These are phyloP conservation scores for Colletotrichum paranaense DNA, from an alignment of 2,329 filamentous ascomycete species.

Conservation along the genomic window DNA sequence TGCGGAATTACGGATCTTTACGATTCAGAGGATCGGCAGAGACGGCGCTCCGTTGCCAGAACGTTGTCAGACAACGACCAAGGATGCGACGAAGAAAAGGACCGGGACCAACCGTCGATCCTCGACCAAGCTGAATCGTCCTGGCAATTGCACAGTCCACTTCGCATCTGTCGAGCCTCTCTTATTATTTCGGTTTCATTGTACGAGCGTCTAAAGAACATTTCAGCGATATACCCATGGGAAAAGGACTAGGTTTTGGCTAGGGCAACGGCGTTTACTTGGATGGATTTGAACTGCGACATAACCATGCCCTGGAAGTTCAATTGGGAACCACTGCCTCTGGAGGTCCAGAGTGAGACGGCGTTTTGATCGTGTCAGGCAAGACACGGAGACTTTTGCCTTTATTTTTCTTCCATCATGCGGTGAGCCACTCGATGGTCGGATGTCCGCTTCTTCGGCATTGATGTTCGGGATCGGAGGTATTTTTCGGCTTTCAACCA, in stretches of 20 bases:
- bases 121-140: neutral
- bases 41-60: constrained; percentile 24
- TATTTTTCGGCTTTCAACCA: neutral
- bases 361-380: constrained; percentile 8
- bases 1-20: constrained; percentile 11
- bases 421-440: neutral
- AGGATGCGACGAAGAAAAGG: constrained; percentile 34
- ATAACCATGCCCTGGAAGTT: neutral
- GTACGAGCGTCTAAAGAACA: neutral
- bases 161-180: neutral
- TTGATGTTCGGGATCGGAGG: neutral
- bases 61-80: constrained; percentile 30
- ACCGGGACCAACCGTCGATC: neutral
- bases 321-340: neutral
- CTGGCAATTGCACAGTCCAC: neutral
- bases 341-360: neutral
- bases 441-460: too few species aligned
- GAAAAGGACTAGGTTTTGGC: neutral
- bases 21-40: constrained; percentile 31
- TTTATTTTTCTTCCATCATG: neutral
- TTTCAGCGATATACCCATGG: constrained; percentile 27
- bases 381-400: neutral
- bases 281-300: neutral
- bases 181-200: neutral
- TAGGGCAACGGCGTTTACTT: constrained; percentile 24